Percentiles rank a stretch among this genome's conserved stretches.
phyloP scores from a whole-genome alignment of 306 rosid species.

The Sesbania bispinosa region DNA sequence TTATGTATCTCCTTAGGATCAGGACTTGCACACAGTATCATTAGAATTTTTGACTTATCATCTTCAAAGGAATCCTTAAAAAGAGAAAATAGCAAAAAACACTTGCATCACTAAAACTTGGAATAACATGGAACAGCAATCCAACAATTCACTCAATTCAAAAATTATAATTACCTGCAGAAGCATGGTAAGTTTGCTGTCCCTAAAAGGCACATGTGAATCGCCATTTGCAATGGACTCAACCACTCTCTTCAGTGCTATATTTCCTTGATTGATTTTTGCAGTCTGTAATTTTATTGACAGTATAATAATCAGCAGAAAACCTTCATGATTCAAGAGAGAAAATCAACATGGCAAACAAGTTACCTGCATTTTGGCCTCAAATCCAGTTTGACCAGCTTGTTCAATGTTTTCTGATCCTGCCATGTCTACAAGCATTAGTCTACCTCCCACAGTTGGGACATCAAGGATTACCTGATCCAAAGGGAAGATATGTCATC shows the following conservation, averaged over 20 bases:
- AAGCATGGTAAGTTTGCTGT: slow-evolving; percentile 99
- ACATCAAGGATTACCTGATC: slow-evolving; percentile 86
- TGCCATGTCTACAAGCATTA: slow-evolving; percentile 99
- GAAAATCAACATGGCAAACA: neutral
- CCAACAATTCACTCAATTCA: neutral
- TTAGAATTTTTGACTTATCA: slow-evolving; percentile 85
- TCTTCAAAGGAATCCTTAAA: slow-evolving; percentile 96
- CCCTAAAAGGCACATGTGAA: slow-evolving; percentile 97
- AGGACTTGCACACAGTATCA: slow-evolving; percentile 96
- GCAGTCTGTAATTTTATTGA: slow-evolving; percentile 59
- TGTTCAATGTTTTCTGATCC: slow-evolving; percentile 98
- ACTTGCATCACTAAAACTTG: slow-evolving; percentile 16
- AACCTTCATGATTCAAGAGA: neutral
- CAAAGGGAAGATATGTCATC: slow-evolving; percentile 17
- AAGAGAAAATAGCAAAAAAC: slow-evolving; percentile 1
- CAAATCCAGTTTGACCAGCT: slow-evolving; percentile 97
- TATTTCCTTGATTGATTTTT: slow-evolving; percentile 96
- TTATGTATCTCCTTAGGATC: slow-evolving; percentile 95
- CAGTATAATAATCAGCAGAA: slow-evolving; percentile 19
- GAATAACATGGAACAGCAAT: slow-evolving; percentile 8
- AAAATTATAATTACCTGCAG: slow-evolving; percentile 64
- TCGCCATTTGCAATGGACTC: slow-evolving; percentile 99
- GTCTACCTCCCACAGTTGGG: slow-evolving; percentile 91
- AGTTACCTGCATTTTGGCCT: slow-evolving; percentile 98
- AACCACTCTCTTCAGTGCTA: slow-evolving; percentile 90